phyloP scores from a whole-genome alignment of 164 flowering plant species.

The Akebia trifoliata region DNA sequence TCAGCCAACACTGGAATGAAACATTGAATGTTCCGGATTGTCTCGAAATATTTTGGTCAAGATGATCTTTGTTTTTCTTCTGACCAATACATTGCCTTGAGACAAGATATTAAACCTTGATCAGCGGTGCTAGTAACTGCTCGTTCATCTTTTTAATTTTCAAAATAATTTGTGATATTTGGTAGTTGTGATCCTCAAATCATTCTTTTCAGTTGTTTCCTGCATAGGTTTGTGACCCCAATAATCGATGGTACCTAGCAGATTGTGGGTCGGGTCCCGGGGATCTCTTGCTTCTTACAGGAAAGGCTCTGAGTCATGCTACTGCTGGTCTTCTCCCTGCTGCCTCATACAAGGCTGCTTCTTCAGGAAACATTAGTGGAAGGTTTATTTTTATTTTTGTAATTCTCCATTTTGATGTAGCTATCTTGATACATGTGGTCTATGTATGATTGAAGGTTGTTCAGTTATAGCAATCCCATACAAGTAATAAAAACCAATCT shows the following conservation, averaged over 20 bases:
- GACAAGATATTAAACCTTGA: too few relatives aligned
- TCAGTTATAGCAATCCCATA: too few relatives aligned
- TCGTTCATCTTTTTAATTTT: too few relatives aligned
- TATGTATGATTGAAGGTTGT: too few relatives aligned
- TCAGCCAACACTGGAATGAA: too few relatives aligned
- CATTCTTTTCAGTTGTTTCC: slow-evolving; percentile 25
- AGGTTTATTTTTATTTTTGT: slow-evolving; percentile 35
- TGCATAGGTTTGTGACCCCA: slow-evolving; percentile 85
- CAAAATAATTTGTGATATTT: not conserved
- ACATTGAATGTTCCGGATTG: too few relatives aligned
- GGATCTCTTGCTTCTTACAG: slow-evolving; percentile 77
- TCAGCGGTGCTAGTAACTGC: too few relatives aligned
- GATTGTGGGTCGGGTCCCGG: slow-evolving; percentile 63
- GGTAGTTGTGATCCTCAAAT: slow-evolving; percentile 20
- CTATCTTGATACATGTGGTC: too few relatives aligned
- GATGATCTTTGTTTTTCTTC: too few relatives aligned
- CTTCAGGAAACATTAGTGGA: slow-evolving; percentile 40
- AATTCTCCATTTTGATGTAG: too few relatives aligned
- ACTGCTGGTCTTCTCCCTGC: slow-evolving; percentile 94
- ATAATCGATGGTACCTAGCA: slow-evolving; percentile 91
- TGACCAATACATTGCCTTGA: too few relatives aligned
- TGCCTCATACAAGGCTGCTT: slow-evolving; percentile 57
- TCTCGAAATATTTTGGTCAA: too few relatives aligned
- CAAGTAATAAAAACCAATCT: not conserved
- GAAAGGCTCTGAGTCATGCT: slow-evolving; percentile 92